These are phyloP conservation scores for Leccinum proliferum DNA, from an alignment of 1,284 basidiomycete genomes.

Conservation along the genomic window DNA sequence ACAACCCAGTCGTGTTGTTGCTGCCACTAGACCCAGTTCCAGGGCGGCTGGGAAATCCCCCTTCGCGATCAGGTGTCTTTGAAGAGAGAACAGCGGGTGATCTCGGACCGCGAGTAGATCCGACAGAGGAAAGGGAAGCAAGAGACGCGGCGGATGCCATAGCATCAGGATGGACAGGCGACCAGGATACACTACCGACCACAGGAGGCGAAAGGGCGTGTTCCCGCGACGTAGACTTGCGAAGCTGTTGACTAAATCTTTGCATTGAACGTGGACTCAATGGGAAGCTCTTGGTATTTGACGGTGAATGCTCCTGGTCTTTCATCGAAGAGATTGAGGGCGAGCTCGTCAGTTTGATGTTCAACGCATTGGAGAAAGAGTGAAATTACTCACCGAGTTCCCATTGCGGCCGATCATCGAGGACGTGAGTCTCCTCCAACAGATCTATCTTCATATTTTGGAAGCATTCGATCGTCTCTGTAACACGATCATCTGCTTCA, in stretches of 20 bases:
- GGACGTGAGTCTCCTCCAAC: too few species aligned
- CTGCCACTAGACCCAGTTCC: constrained; percentile 70
- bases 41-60: constrained; percentile 49
- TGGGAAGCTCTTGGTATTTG: constrained; percentile 41
- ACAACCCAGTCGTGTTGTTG: constrained; percentile 51
- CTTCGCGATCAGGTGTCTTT: constrained; percentile 53
- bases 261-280: constrained; percentile 58
- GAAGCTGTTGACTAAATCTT: constrained; percentile 55
- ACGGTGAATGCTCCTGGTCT: constrained; percentile 32
- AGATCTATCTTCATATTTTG: too few species aligned
- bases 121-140: constrained; percentile 65
- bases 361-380: constrained; percentile 80
- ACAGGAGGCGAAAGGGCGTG: constrained; percentile 41
- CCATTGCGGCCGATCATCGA: too few species aligned
- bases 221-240: constrained; percentile 64
- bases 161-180: constrained; percentile 61
- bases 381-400: too few species aligned
- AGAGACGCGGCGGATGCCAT: constrained; percentile 73
- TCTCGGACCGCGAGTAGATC: constrained; percentile 48
- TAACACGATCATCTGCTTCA: too few species aligned
- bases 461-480: too few species aligned
- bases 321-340: constrained; percentile 55
- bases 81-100: constrained; percentile 33
- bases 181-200: constrained; percentile 50
- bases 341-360: constrained; percentile 67